phyloP scores from a whole-genome alignment of 768 basidiomycete genomes.

The Boletus coccyginus region DNA sequence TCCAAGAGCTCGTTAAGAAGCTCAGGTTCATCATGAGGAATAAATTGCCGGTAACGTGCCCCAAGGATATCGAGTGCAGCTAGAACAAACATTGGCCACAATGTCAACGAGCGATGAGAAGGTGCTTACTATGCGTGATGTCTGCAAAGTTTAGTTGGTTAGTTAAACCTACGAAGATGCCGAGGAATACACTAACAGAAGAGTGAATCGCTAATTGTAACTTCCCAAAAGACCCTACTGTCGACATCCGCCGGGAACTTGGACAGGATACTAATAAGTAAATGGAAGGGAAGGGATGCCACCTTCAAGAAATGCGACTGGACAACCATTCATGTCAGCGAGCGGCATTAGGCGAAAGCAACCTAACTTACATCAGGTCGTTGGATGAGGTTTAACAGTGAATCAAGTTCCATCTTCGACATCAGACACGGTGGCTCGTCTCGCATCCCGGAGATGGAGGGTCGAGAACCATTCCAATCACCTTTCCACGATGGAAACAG shows the following conservation, averaged over 20 bases:
- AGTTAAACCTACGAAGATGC: not conserved
- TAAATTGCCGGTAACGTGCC: conserved; percentile 41
- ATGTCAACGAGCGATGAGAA: not conserved
- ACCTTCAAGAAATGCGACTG: conserved; percentile 88
- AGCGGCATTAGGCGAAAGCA: not conserved
- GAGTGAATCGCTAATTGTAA: conserved; percentile 56
- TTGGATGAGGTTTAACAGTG: conserved; percentile 66
- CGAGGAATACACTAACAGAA: conserved; percentile 50
- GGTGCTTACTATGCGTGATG: conserved; percentile 33
- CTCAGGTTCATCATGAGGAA: conserved; percentile 33
- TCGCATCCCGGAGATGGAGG: conserved; percentile 63
- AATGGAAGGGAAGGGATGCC: conserved; percentile 77
- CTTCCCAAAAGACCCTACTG: conserved; percentile 73
- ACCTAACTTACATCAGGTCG: conserved; percentile 64
- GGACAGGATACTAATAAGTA: conserved; percentile 66
- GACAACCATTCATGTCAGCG: conserved; percentile 14
- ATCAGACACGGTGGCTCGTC: conserved; percentile 61
- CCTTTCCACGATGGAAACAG: conserved; percentile 83
- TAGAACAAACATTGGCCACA: conserved; percentile 26
- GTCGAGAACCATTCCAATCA: conserved; percentile 62
- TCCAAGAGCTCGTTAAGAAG: conserved; percentile 46
- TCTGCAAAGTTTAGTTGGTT: conserved; percentile 22
- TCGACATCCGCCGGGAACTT: conserved; percentile 80
- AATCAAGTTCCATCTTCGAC: conserved; percentile 63
- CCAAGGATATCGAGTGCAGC: conserved; percentile 60